phyloP scores from a whole-genome alignment of 805 yeast species.

The Metschnikowia lochheadii region DNA sequence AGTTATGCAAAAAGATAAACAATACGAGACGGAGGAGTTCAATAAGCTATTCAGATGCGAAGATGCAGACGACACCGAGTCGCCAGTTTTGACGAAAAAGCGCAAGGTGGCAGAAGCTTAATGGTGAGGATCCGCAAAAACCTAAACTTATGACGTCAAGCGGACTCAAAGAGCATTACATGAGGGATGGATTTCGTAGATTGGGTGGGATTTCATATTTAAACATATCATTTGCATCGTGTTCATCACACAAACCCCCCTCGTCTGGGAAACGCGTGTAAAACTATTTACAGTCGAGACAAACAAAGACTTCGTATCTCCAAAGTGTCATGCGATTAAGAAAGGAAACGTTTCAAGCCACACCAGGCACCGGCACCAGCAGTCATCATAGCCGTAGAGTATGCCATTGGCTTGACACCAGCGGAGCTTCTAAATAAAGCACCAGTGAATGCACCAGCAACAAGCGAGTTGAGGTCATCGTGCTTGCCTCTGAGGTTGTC shows the following conservation, averaged over 20 bases:
- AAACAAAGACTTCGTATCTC: constrained; percentile 9
- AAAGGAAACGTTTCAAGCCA: constrained; percentile 54
- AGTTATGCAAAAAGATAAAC: constrained; percentile 30
- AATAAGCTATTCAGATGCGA: not conserved
- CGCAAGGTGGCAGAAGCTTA: not conserved
- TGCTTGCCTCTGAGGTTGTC: constrained; percentile 85
- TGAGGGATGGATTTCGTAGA: not conserved
- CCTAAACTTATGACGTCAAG: not conserved
- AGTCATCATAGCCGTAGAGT: constrained; percentile 81
- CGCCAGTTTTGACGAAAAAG: constrained; percentile 1
- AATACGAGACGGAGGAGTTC: constrained; percentile 18
- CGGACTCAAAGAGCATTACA: not conserved
- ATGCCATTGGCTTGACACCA: constrained; percentile 85
- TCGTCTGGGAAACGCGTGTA: not conserved
- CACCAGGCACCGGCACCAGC: constrained; percentile 92
- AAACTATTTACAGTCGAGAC: constrained; percentile 16
- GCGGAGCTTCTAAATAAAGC: constrained; percentile 83
- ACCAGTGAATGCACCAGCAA: constrained; percentile 89
- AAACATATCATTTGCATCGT: constrained; percentile 4
- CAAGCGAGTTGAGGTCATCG: constrained; percentile 78
- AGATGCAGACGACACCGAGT: not conserved
- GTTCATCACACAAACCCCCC: constrained; percentile 3
- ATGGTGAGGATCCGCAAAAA: not conserved
- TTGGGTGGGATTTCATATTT: not conserved
- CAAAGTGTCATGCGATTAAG: constrained; percentile 16